Evolutionary conservation across 2,329 filamentous ascomycete species (phyloP).

Genomic region (Colletotrichum euphorbiae): DNA sequence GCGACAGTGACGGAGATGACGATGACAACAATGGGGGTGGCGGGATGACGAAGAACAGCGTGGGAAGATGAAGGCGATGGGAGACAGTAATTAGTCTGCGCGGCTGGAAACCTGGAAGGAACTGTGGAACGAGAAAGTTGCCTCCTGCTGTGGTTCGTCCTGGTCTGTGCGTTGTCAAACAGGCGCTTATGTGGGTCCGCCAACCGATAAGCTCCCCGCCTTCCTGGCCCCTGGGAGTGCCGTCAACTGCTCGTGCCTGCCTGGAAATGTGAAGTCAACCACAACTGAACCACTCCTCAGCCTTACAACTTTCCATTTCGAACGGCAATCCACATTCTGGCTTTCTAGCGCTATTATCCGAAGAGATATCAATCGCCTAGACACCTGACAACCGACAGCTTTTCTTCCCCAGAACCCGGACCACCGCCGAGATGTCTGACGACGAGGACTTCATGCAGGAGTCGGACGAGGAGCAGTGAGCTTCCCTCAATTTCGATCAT

Average conservation of each 20-base stretch:
- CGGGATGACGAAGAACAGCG: not conserved
- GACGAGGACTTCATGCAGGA: constrained; percentile 63
- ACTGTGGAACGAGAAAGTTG: constrained; percentile 28
- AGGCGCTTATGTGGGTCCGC: constrained; percentile 10
- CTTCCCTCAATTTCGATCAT: not conserved
- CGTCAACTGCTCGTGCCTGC: constrained; percentile 17
- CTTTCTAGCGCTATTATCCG: not conserved
- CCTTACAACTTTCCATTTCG: not conserved
- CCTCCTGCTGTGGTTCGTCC: constrained; percentile 1
- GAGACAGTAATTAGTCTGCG: not conserved
- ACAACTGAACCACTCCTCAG: not conserved
- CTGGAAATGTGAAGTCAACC: constrained; percentile 4
- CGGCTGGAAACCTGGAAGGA: not conserved
- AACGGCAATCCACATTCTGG: not conserved
- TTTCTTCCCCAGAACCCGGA: not conserved
- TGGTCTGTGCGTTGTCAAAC: constrained; percentile 20
- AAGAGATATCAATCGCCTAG: not conserved
- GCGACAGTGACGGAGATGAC: not conserved
- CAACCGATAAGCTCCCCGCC: constrained; percentile 41
- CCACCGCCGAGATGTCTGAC: constrained; percentile 58
- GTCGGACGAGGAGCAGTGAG: constrained; percentile 59
- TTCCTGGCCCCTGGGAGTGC: constrained; percentile 10
- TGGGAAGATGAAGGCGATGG: not conserved
- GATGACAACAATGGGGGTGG: not conserved
- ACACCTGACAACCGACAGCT: no score